Base-by-base conservation (phyloP, 768 basidiomycete genomes). In the Lentinula boryana region DNA sequence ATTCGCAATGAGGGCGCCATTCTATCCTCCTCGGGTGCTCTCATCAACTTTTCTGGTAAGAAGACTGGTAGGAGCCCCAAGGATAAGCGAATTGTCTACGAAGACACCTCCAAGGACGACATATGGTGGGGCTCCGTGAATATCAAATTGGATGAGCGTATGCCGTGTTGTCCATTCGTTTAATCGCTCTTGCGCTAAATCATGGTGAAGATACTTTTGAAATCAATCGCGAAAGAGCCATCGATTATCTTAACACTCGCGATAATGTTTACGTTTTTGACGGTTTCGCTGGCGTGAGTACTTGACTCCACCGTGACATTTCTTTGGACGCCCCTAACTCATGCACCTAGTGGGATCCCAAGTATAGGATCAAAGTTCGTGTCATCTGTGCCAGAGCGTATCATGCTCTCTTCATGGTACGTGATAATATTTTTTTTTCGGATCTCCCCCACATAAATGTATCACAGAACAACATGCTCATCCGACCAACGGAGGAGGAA, bases 91-190 rank as follows among this genome's bases (percentile, higher is more conserved):
- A 98, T 99, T 70, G 97, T 99, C 69, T 98, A 81, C 72, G 97
- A 99, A 74, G 95, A 98, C 67, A 89, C 92, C 56, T 89, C 86
- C 76, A 97, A 94, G 76, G 94, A 98, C 71, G 86, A 98, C 64
- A 89, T 99, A 73, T 99, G 97, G 95, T 98, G 97, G 97, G 96
- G 97, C 43, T 89, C 93, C 33, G 95, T 98, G 68, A 99, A 99
- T 80, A 98, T 98, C 78, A 96, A 97, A 82, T 91, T 96, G 88
- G 95, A 97, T 71, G 92, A 93, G 71, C 92, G 55, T 56, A 56
- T 56, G 55, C 44, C 55, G 55, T 56, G 38, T 43, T 38, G 44
- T 91, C 91, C 70, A 58, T 23, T 55, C 9, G 8, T 59, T 33
- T 55, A 54, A 48, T 27, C 56, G 35, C 56, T 16, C 53, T 59